phyloP scores from a whole-genome alignment of 495 filamentous ascomycete genomes.

The Penicillium cinerascens region DNA sequence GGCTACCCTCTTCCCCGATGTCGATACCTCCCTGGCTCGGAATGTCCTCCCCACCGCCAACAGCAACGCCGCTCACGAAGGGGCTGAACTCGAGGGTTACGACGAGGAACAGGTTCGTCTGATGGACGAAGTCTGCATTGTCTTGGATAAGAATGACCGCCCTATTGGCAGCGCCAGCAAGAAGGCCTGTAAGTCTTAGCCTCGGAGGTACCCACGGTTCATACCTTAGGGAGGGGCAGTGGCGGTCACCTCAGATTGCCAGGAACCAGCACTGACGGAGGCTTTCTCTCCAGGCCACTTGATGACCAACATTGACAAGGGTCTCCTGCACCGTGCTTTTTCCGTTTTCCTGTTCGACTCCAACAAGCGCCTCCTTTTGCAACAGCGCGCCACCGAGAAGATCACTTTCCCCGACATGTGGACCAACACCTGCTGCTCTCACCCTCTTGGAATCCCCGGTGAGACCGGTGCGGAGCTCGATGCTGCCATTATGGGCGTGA shows the following conservation, averaged over 20 bases:
- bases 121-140: conserved; percentile 99
- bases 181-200: conserved; percentile 75
- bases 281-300: conserved; percentile 67
- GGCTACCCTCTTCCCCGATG: conserved; percentile 87
- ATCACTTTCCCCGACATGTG: conserved; percentile 99
- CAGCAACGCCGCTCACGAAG: conserved; percentile 28
- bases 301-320: conserved; percentile 96
- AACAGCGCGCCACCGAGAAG: conserved; percentile 94
- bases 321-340: conserved; percentile 94
- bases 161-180: conserved; percentile 98
- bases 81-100: conserved; percentile 68
- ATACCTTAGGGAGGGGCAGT: conserved; percentile 9
- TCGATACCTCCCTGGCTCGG: conserved; percentile 75
- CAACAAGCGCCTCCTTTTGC: conserved; percentile 82
- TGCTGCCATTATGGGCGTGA: conserved; percentile 77
- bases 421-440: conserved; percentile 99
- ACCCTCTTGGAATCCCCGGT: conserved; percentile 84
- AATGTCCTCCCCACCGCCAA: conserved; percentile 52
- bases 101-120: conserved; percentile 96
- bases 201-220: not conserved
- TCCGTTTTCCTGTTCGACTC: conserved; percentile 96
- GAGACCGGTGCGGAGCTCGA: conserved; percentile 86
- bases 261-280: conserved; percentile 3
- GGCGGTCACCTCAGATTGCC: not conserved
- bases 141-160: conserved; percentile 83